A percentile compares a stretch with the other conserved stretches of the same genome.
Conservation (phyloP, 768 basidiomycete species). For the Trametopsis cervina region DNA sequence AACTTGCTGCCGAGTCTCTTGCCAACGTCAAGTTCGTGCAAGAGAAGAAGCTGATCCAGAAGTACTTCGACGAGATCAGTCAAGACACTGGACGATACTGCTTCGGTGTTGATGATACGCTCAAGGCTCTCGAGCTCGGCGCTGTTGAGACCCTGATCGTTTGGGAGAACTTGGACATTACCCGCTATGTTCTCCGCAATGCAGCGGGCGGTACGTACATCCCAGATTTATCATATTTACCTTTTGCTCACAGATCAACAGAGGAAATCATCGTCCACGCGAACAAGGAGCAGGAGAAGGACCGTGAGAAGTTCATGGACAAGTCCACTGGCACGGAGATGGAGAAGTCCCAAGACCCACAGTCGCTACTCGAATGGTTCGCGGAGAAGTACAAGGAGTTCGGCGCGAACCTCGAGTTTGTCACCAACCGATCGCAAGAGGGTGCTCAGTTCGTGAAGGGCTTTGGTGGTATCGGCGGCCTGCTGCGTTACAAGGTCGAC, state of each 20-base stretch:
- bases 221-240: neutral
- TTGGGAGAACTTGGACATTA: constrained; percentile 95
- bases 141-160: constrained; percentile 96
- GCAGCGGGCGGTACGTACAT: constrained; percentile 70
- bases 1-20: constrained; percentile 91
- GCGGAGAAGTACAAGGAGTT: constrained; percentile 98
- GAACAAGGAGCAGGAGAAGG: constrained; percentile 82
- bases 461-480: constrained; percentile 95
- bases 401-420: constrained; percentile 91
- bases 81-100: constrained; percentile 95
- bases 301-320: constrained; percentile 92
- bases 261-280: constrained; percentile 81
- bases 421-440: constrained; percentile 95
- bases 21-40: constrained; percentile 99
- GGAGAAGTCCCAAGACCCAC: constrained; percentile 81
- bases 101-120: constrained; percentile 95
- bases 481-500: constrained; percentile 96
- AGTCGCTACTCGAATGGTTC: constrained; percentile 94
- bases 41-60: constrained; percentile 96
- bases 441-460: constrained; percentile 98
- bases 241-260: constrained; percentile 22
- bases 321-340: constrained; percentile 94
- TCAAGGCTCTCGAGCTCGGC: constrained; percentile 94
- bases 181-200: constrained; percentile 82
- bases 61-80: constrained; percentile 99